phyloP scores from a whole-genome alignment of 805 yeast species.

The Saccharomycopsis oosterbeekiorum region DNA sequence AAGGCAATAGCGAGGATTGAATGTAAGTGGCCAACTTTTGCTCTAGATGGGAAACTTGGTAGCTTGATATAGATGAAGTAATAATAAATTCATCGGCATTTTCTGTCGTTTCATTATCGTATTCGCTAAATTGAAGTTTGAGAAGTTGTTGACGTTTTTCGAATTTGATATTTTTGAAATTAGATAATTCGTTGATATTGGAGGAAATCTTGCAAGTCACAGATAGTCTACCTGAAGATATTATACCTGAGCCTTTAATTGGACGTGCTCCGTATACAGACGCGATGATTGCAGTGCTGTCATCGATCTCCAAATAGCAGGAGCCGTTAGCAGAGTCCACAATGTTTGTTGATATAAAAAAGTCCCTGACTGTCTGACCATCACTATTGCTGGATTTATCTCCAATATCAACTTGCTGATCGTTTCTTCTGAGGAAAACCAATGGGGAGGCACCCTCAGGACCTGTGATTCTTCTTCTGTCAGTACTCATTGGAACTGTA shows the following conservation, averaged over 20 bases:
- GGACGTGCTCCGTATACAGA: conserved; percentile 89
- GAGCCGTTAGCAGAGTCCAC: conserved; percentile 75
- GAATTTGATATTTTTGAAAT: not conserved
- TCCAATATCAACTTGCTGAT: conserved; percentile 6
- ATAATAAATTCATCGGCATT: conserved; percentile 9
- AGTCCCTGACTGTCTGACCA: conserved; percentile 22
- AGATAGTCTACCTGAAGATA: conserved; percentile 50
- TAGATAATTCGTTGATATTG: conserved; percentile 26
- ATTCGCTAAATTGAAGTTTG: not conserved
- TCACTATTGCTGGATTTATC: conserved; percentile 13
- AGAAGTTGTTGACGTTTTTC: not conserved
- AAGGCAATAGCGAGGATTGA: conserved; percentile 40
- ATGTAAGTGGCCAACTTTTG: conserved; percentile 39
- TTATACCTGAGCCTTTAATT: conserved; percentile 54
- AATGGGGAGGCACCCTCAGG: conserved; percentile 59
- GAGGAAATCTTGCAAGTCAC: conserved; percentile 51
- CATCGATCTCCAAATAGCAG: conserved; percentile 61
- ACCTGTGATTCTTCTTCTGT: conserved; percentile 81
- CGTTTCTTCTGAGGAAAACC: conserved; percentile 26
- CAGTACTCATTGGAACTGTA: conserved; percentile 25
- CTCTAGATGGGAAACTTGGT: conserved; percentile 32
- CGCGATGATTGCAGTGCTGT: conserved; percentile 40
- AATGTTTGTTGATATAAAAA: conserved; percentile 55
- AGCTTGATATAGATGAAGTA: conserved; percentile 23
- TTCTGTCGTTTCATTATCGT: not conserved